phyloP scores from a whole-genome alignment of 169 alveolate genomes.

The Plasmodium blacklocki region DNA sequence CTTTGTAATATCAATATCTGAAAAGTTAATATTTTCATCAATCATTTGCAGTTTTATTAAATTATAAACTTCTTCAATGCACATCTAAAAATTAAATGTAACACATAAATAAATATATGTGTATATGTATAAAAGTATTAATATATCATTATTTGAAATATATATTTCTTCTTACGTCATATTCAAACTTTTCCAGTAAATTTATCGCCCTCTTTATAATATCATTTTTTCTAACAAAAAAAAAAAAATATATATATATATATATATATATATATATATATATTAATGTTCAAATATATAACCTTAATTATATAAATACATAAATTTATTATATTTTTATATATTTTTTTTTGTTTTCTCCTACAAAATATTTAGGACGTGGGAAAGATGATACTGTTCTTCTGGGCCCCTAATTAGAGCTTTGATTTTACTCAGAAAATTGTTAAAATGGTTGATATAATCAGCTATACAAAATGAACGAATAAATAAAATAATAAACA shows the following conservation, averaged over 20 bases:
- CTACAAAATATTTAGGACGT: slow-evolving; percentile 38
- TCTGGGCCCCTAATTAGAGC: slow-evolving; percentile 44
- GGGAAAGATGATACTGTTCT: slow-evolving; percentile 21
- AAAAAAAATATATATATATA: neutral
- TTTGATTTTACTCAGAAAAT: slow-evolving; percentile 54
- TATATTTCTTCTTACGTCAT: slow-evolving; percentile 31
- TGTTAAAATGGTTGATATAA: slow-evolving; percentile 31
- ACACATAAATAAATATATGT: neutral
- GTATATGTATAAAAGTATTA: neutral
- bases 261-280: neutral
- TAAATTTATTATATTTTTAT: neutral
- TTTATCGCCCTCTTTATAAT: slow-evolving; percentile 37
- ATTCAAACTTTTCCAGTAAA: slow-evolving; percentile 58
- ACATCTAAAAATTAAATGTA: slow-evolving; percentile 16
- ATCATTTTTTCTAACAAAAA: slow-evolving; percentile 28
- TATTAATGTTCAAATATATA: neutral
- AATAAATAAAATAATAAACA: neutral
- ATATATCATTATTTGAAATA: neutral
- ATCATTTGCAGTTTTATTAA: slow-evolving; percentile 57
- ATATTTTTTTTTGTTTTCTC: neutral
- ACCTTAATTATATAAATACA: neutral
- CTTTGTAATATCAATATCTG: slow-evolving; percentile 67
- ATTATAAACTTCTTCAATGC: slow-evolving; percentile 57
- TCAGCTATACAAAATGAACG: slow-evolving; percentile 13
- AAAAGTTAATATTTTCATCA: slow-evolving; percentile 25